Conservation (phyloP, 2,329 filamentous ascomycete species). For the Xylariales sp. region DNA sequence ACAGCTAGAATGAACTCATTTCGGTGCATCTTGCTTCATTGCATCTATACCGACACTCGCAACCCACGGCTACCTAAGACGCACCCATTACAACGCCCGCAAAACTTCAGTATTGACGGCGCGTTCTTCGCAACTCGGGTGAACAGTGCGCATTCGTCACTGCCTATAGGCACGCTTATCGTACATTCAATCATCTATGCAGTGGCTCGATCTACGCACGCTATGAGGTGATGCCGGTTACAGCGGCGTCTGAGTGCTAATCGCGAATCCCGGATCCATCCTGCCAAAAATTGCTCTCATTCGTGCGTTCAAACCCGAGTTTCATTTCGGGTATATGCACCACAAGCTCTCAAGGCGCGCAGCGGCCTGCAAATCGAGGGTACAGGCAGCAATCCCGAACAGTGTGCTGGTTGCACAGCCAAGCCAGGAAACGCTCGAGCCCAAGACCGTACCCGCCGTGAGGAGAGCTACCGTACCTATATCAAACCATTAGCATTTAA, state of each 20-base stretch:
- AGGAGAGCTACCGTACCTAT: constrained; percentile 87
- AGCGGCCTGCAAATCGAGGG: constrained; percentile 82
- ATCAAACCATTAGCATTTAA: constrained; percentile 36
- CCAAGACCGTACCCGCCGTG: constrained; percentile 95
- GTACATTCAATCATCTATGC: constrained; percentile 29
- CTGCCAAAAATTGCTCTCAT: not conserved
- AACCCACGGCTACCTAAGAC: no score
- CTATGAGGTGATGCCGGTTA: constrained; percentile 13
- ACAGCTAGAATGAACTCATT: no score
- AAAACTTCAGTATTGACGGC: not conserved
- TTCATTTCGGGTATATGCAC: not conserved
- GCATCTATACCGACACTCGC: no score
- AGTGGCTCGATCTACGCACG: constrained; percentile 17
- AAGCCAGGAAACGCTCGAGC: constrained; percentile 80
- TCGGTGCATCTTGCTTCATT: no score
- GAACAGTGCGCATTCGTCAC: not conserved
- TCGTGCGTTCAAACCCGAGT: not conserved
- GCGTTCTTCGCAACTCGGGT: not conserved
- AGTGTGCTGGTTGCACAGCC: constrained; percentile 72
- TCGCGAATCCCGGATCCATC: not conserved
- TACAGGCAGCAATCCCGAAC: constrained; percentile 78
- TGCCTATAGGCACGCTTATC: constrained; percentile 7
- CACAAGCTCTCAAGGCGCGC: constrained; percentile 70
- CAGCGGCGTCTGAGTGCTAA: constrained; percentile 8
- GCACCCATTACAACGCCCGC: not conserved